Evolutionary conservation across 805 yeast species (phyloP).

Genomic region (Candida ovalis): DNA sequence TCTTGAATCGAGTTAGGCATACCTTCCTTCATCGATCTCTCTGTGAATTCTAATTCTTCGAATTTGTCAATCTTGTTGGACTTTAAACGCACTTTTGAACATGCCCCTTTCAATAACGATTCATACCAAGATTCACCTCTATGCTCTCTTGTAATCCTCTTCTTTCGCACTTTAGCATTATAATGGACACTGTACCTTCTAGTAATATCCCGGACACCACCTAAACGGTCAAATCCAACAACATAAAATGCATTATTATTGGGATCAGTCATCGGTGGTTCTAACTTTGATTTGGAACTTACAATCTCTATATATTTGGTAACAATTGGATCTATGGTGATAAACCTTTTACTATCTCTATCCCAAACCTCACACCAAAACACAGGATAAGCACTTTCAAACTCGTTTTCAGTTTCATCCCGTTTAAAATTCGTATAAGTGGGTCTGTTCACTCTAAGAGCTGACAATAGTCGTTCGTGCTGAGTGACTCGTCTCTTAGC

Average conservation of each 20-base stretch:
- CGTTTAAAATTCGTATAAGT: conserved; percentile 13
- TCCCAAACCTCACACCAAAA: conserved; percentile 98
- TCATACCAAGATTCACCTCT: conserved; percentile 61
- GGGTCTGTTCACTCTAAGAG: conserved; percentile 24
- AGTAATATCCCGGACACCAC: conserved; percentile 77
- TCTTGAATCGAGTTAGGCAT: conserved; percentile 83
- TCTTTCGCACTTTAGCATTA: conserved; percentile 73
- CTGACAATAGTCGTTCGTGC: conserved; percentile 27
- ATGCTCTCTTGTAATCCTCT: conserved; percentile 59
- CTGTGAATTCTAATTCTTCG: conserved; percentile 59
- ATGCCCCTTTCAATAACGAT: conserved; percentile 36
- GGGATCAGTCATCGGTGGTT: conserved; percentile 64
- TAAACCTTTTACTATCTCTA: conserved; percentile 63
- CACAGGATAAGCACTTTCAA: conserved; percentile 49
- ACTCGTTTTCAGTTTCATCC: conserved; percentile 7
- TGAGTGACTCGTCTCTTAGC: conserved; percentile 18
- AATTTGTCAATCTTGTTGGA: conserved; percentile 39
- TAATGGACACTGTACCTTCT: conserved; percentile 69
- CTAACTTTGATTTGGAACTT: conserved; percentile 41
- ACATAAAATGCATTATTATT: conserved; percentile 68
- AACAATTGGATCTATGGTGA: conserved; percentile 80
- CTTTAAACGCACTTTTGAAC: conserved; percentile 21
- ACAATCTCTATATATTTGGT: conserved; percentile 60
- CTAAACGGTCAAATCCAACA: conserved; percentile 65
- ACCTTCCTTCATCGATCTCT: conserved; percentile 70